These are phyloP conservation scores for Pestalotiopsis sp. DNA, from an alignment of 2,329 filamentous ascomycete species.

Conservation along the genomic window DNA sequence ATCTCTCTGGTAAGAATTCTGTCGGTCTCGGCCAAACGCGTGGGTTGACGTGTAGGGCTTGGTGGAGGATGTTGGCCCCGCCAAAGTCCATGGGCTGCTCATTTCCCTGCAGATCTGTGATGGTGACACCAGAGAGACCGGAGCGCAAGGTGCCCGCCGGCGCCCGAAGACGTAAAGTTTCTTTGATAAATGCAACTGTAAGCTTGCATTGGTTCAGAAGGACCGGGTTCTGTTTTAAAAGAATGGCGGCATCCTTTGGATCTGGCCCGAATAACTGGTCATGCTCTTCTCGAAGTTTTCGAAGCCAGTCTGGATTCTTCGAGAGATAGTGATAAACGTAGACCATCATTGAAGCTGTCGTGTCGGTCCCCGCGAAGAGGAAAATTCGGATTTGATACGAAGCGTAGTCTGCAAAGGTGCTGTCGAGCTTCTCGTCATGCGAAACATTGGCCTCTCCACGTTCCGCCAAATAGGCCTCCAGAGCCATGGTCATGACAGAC, in stretches of 20 bases:
- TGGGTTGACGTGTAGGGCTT: slow-evolving; percentile 16
- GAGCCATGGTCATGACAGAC: slow-evolving; percentile 17
- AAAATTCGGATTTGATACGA: slow-evolving; percentile 15
- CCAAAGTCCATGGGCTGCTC: slow-evolving; percentile 2
- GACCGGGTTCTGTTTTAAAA: neutral
- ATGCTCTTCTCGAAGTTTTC: neutral
- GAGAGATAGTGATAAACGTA: neutral
- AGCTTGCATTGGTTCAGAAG: neutral
- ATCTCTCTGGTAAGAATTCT: slow-evolving; percentile 19
- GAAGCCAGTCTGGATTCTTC: neutral
- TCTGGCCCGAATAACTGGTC: neutral
- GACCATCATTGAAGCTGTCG: neutral
- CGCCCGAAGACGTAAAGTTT: slow-evolving; percentile 17
- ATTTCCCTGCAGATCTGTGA: slow-evolving; percentile 14
- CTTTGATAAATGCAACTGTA: slow-evolving; percentile 13
- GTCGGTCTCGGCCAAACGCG: slow-evolving; percentile 12
- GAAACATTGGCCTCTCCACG: neutral
- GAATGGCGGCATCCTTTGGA: neutral
- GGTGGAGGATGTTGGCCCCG: slow-evolving; percentile 9
- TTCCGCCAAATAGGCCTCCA: slow-evolving; percentile 16
- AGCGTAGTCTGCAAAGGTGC: slow-evolving; percentile 12
- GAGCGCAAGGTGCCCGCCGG: slow-evolving; percentile 12
- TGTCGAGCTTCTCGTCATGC: slow-evolving; percentile 11
- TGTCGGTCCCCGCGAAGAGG: slow-evolving; percentile 1
- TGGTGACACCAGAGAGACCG: neutral